These are phyloP conservation scores for Colletotrichum sp. DNA, from an alignment of 2,329 filamentous ascomycete species.

Conservation along the genomic window DNA sequence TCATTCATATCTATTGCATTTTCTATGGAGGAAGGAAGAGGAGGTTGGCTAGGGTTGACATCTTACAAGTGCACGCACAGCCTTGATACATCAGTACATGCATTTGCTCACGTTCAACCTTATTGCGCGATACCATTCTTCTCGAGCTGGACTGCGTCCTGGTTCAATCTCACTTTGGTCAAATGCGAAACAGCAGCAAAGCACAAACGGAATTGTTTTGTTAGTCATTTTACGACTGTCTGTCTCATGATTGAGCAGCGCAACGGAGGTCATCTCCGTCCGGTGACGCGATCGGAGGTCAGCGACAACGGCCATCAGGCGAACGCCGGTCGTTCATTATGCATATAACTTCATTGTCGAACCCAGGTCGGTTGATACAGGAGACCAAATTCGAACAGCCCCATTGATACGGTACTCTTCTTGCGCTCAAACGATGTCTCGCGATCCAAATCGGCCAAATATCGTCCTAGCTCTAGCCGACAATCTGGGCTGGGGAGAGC, in stretches of 20 bases:
- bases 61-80: not conserved
- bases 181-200: not conserved
- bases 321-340: not conserved
- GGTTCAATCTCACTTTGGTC: not conserved
- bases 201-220: fast-evolving
- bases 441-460: conserved; percentile 29
- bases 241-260: not conserved
- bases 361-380: not conserved
- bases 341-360: not conserved
- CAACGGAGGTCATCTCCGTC: not conserved
- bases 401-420: not conserved
- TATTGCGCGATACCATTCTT: not conserved
- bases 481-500: conserved; percentile 41
- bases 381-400: not conserved
- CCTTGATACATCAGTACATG: fast-evolving
- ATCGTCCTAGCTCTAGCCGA: conserved; percentile 38
- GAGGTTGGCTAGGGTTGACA: fast-evolving
- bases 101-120: not conserved
- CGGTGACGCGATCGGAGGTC: not conserved
- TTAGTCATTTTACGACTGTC: not conserved
- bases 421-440: conserved; percentile 20
- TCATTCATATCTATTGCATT: not conserved
- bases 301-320: not conserved
- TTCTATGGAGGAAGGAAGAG: not conserved
- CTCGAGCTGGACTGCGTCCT: not conserved